Base-by-base conservation (phyloP, 768 basidiomycete species). In the Mycena galopus region DNA sequence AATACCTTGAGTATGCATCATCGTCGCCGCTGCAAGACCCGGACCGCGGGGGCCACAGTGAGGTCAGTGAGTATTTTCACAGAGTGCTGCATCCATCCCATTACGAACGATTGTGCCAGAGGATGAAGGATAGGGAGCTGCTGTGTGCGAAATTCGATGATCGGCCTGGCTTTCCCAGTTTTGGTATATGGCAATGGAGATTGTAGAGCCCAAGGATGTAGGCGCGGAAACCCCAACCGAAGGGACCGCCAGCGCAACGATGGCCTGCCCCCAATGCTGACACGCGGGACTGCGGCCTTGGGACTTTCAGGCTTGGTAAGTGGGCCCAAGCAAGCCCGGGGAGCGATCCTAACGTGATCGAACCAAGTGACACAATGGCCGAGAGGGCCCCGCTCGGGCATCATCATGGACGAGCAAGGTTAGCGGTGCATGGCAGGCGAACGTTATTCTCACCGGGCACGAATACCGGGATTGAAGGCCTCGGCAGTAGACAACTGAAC, bases 1-100 rank as follows among this genome's bases (percentile, higher is more conserved):
- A n/a, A 50, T 39, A 65, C 64, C 64, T 14, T 65, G 64, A 12
- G 39, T 10, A 56, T 65, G 64, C 64, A 65, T 55, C 64, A 56
- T 65, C 7, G 14, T 35, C 4, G 64, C 64, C 4, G 64, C 53
- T n/a, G 64, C 10, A 19, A 65, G 55, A 37, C 64, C 1, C 64
- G 32, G 9, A 65, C 64, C 10, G 25, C 33, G 9, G 53, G 5
- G 19, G 29, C 53, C 51, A 37, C 47, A 1, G 9, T 56, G 19
- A 55, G 29, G 30, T 65, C 55, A 1, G 19, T 16, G 42, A 56
- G 32, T 3, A 23, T 44, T 21, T 58, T 66, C 21, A n/a, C n/a
- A 66, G n/a, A 0, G 21, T 12, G 10, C 39, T 47, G 16, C 29
- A 56, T 23, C 55, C 56, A 17, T 58, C 5, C 10, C 56, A 66